Base-by-base conservation (phyloP, 1,284 basidiomycete genomes). In the Kalmanozyma brasiliensis region DNA sequence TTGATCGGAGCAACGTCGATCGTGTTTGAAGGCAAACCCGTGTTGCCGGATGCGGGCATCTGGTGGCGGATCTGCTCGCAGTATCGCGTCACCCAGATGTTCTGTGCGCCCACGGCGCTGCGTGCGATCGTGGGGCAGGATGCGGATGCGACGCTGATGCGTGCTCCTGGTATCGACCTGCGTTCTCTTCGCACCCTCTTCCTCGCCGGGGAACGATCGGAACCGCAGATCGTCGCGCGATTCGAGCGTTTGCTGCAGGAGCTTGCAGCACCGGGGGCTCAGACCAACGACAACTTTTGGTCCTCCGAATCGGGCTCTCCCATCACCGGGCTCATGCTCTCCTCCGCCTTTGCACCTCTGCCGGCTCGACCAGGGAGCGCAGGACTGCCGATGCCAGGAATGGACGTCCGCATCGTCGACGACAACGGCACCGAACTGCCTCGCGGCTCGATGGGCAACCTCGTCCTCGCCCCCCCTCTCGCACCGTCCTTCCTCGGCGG, bases 261-360 rank as follows among this genome's bases (percentile, higher is more conserved):
- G 48, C 19, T 78, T 13, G 78, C 58, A 22, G 78, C 78, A 8
- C 72, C 73, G 7, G 75, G 75, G 1, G 69, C 76, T 0, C 60
- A 73, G 47, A 75, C 76, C 20, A 78, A 77, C 49, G 79, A 81
- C 52, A 79, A 81, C 48, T 80, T 77, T 36, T 80, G 78, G 78
- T 73, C 66, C 9, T 76, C 67, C 44, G 78, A 80, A 37, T 69
- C 61, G 2, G 78, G 78, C 11, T 66, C 56, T n/a, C 76, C 77
- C 3, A 80, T 80, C 37, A 75, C 76, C 13, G 74, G 73, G 2
- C 53, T 80, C 11, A 58, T 67, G 61, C 53, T 80, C 17, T 72
- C 59, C 17, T 52, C 52, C 8, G 57, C 66, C 0, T 80, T 74
- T 23, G 63, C 55, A 1, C 59, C 69, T 2, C 49, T 79, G 4